Base-by-base conservation (phyloP, 2,329 filamentous ascomycete species). In the Fusarium robinianum region DNA sequence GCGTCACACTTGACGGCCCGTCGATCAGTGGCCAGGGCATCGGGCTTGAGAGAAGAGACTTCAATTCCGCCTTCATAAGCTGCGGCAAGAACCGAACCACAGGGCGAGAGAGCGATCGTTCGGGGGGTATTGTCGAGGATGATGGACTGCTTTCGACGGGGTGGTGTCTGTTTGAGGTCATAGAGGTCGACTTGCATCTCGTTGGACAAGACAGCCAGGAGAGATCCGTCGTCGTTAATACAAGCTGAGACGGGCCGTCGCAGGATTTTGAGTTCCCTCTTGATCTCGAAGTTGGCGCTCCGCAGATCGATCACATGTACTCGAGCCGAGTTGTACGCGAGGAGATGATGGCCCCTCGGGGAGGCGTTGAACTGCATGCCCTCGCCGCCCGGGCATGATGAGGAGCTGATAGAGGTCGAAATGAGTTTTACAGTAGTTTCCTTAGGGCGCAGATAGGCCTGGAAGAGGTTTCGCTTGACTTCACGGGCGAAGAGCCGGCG, bases 61-160 rank as follows among this genome's bases (percentile, higher is more conserved):
- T 96, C 90, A 51, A 96, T 91, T n/a, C 88, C 88, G 41, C 88
- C 87, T 61, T 90, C 84, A 66, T 91, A 95, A 6, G 90, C 90
- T 11, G 89, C 86, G 16, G 90, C 90, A 31, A 96, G 71, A 10
- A 96, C 87, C 29, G 85, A 83, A 16, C 88, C 89, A 52, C 86
- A 88, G 2, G 90, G 88, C 1, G 90, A 92, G 19, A 96, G 72
- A 11, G 87, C 84, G 53, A 96, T 86, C 10, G 88, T 83, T 41
- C 84, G 81, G 7, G 90, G 88, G 41, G 82, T 80, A 65, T 94
- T 85, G 59, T 92, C 87, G 49, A 96, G 75, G 31, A 87, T 79
- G 43, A 96, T 78, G 21, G 86, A 86, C 61, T 86, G 84, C n/a
- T 80, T 80, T 51, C 87, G 80, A 60, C 81, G 84, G 11, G 86